Percentiles rank a stretch among this genome's conserved stretches.
phyloP scores from a whole-genome alignment of 495 filamentous ascomycete species.

The Xylaria castorea region DNA sequence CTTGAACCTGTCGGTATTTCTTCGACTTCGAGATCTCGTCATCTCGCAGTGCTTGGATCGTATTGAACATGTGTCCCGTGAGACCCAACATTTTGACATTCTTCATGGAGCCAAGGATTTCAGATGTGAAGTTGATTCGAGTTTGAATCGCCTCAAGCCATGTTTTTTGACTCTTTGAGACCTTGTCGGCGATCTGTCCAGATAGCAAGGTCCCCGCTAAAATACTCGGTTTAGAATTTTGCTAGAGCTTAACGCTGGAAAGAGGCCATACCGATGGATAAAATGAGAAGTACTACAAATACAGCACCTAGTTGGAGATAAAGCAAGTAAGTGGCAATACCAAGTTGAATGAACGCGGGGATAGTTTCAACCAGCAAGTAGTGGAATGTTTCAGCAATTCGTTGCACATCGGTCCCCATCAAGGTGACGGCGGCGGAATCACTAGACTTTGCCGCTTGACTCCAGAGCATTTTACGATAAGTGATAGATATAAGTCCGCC shows the following conservation, averaged over 20 bases:
- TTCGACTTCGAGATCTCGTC: constrained; percentile 53
- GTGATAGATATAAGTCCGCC: constrained; percentile 36
- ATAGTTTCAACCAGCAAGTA: constrained; percentile 19
- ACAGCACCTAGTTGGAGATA: constrained; percentile 24
- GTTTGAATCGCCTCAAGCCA: constrained; percentile 49
- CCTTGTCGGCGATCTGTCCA: constrained; percentile 11
- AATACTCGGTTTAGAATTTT: constrained; percentile 4
- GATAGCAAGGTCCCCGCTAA: constrained; percentile 19
- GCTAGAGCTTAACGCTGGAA: not conserved
- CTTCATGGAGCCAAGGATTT: constrained; percentile 49
- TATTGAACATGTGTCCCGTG: constrained; percentile 35
- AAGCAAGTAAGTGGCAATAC: constrained; percentile 25
- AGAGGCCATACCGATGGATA: constrained; percentile 5
- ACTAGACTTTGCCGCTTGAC: constrained; percentile 22
- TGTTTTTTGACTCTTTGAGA: constrained; percentile 33
- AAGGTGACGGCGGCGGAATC: constrained; percentile 37
- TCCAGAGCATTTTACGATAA: constrained; percentile 33
- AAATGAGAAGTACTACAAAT: constrained; percentile 29
- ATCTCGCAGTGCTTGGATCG: constrained; percentile 57
- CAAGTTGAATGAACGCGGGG: constrained; percentile 14
- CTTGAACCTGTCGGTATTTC: constrained; percentile 27
- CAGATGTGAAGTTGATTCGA: constrained; percentile 42
- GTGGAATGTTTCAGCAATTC: constrained; percentile 30
- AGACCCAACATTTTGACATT: constrained; percentile 51
- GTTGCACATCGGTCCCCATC: constrained; percentile 40